phyloP scores from a whole-genome alignment of 2,329 filamentous ascomycete species.

The Claviceps humidiphila region DNA sequence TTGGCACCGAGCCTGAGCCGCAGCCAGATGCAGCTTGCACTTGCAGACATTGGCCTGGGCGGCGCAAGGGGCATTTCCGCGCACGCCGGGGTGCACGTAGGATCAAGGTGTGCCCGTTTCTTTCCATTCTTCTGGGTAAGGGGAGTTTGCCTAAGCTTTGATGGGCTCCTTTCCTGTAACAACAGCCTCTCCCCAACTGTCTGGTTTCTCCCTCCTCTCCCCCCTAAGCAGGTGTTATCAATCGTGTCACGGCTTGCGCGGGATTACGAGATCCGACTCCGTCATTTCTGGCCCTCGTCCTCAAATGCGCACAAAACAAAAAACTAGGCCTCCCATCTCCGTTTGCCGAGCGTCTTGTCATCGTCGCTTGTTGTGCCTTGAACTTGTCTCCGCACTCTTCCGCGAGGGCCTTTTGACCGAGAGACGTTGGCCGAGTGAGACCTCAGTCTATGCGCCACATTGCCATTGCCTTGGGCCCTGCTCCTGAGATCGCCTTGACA shows the following conservation, averaged over 20 bases:
- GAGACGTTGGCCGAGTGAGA: constrained; percentile 1
- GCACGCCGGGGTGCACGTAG: constrained; percentile 17
- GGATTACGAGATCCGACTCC: constrained; percentile 10
- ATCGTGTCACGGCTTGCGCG: constrained; percentile 19
- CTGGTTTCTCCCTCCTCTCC: constrained; percentile 21
- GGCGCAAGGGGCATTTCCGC: constrained; percentile 12
- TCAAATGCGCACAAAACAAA: neutral
- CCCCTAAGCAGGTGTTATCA: constrained; percentile 18
- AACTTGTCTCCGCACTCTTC: neutral
- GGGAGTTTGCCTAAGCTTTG: constrained; percentile 26
- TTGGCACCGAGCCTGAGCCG: neutral
- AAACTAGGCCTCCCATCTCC: neutral
- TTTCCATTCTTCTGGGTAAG: constrained; percentile 28
- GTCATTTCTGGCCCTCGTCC: neutral
- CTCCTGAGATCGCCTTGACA: neutral
- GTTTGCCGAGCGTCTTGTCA: constrained; percentile 2
- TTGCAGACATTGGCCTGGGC: constrained; percentile 9
- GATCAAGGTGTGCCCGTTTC: constrained; percentile 19
- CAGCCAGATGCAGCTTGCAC: constrained; percentile 4
- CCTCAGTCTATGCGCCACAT: constrained; percentile 6
- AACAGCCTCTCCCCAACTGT: constrained; percentile 25
- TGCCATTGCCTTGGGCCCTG: neutral
- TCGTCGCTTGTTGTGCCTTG: constrained; percentile 1
- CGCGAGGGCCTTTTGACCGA: neutral
- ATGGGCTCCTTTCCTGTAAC: constrained; percentile 25